phyloP scores from a whole-genome alignment of 164 flowering plant genomes.

The Berberis thunbergii region DNA sequence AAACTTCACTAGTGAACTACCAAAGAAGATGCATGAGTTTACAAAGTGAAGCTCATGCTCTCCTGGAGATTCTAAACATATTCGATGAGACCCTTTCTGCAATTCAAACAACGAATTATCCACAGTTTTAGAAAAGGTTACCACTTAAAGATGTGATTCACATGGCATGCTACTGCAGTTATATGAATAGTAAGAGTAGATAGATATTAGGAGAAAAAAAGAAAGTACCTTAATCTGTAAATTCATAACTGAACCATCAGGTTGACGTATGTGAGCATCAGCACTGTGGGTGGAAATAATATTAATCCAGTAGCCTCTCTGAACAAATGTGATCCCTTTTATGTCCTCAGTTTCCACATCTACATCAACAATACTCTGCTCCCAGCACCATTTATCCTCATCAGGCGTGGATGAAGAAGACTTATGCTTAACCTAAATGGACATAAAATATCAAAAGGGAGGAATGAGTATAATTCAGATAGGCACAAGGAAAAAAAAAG shows the following conservation, averaged over 20 bases:
- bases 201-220: neutral
- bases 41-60: constrained; percentile 76
- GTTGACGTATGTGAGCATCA: constrained; percentile 50
- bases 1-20: constrained; percentile 58
- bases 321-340: constrained; percentile 59
- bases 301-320: constrained; percentile 80
- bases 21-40: constrained; percentile 84
- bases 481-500: neutral
- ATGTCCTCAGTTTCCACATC: constrained; percentile 75
- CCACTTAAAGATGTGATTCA: neutral
- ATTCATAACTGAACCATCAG: constrained; percentile 41
- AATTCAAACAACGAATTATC: constrained; percentile 9
- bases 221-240: constrained; percentile 64
- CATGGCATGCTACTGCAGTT: neutral
- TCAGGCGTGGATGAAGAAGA: constrained; percentile 22
- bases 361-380: constrained; percentile 52
- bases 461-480: neutral
- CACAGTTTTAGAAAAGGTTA: neutral
- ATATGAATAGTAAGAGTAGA: neutral
- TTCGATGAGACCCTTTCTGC: constrained; percentile 81
- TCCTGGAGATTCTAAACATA: constrained; percentile 77
- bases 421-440: constrained; percentile 50
- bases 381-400: constrained; percentile 98
- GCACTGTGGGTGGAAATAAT: constrained; percentile 77
- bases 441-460: neutral